Evolutionary conservation across 805 yeast species (phyloP).

Genomic region (Yarrowia hollandica): DNA sequence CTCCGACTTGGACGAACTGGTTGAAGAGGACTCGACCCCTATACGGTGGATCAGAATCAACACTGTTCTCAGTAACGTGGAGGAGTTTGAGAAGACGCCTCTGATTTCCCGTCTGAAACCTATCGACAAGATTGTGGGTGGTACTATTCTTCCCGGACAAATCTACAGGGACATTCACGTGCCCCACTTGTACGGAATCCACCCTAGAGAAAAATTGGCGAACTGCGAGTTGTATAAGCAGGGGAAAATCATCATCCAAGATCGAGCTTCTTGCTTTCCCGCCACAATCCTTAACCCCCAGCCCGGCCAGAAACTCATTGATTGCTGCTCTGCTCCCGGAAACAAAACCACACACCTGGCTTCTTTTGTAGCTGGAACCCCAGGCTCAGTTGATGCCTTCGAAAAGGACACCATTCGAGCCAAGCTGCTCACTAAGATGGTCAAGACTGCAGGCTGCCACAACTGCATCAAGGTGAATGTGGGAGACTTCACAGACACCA

Average conservation of each 20-base stretch:
- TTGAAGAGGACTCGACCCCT: slow-evolving; percentile 42
- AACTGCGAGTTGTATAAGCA: slow-evolving; percentile 63
- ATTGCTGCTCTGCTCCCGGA: slow-evolving; percentile 98
- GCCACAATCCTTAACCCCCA: slow-evolving; percentile 72
- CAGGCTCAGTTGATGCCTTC: slow-evolving; percentile 66
- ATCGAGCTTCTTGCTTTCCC: slow-evolving; percentile 95
- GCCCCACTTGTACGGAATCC: slow-evolving; percentile 77
- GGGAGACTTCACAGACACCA: slow-evolving; percentile 62
- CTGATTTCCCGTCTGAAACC: slow-evolving; percentile 47
- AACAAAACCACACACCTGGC: slow-evolving; percentile 95
- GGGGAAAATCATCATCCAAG: slow-evolving; percentile 89
- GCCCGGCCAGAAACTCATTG: slow-evolving; percentile 68
- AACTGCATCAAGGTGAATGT: slow-evolving; percentile 47
- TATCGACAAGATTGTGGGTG: slow-evolving; percentile 49
- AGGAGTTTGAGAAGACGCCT: slow-evolving; percentile 41
- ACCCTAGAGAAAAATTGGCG: slow-evolving; percentile 71
- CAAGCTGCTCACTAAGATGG: slow-evolving; percentile 70
- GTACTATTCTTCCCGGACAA: slow-evolving; percentile 50
- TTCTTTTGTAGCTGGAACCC: slow-evolving; percentile 49
- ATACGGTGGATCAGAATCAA: slow-evolving; percentile 60
- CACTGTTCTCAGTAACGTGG: slow-evolving; percentile 51
- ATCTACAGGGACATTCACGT: slow-evolving; percentile 73
- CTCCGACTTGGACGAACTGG: slow-evolving; percentile 52
- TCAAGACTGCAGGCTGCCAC: slow-evolving; percentile 69
- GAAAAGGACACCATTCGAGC: slow-evolving; percentile 81